These are phyloP conservation scores for Nadsonia starkeyi-henricii DNA, from an alignment of 1,139 yeast species.

Conservation along the genomic window DNA sequence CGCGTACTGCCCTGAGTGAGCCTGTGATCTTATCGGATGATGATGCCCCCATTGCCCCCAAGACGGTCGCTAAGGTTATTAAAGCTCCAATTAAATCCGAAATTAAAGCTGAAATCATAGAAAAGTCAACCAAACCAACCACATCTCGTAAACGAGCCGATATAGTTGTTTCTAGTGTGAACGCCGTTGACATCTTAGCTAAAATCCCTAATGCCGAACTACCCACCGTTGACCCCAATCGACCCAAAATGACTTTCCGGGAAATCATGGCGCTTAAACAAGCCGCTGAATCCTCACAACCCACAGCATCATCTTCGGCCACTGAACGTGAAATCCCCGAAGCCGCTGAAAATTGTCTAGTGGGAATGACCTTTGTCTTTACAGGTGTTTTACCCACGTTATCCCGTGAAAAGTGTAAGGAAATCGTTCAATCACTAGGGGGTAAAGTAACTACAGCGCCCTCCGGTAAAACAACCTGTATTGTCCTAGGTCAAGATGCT, in stretches of 20 bases:
- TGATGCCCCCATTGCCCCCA: not conserved
- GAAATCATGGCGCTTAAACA: slow-evolving; percentile 7
- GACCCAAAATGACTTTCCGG: slow-evolving; percentile 40
- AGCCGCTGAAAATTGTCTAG: slow-evolving; percentile 69
- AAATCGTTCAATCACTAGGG: slow-evolving; percentile 71
- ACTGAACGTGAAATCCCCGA: slow-evolving; percentile 38
- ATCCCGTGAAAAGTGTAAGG: slow-evolving; percentile 64
- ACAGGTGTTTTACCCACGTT: slow-evolving; percentile 79
- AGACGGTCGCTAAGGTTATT: not conserved
- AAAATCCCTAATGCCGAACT: slow-evolving; percentile 57
- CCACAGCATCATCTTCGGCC: slow-evolving; percentile 18
- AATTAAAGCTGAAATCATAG: not conserved
- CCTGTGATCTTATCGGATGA: not conserved
- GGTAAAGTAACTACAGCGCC: slow-evolving; percentile 88
- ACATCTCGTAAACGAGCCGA: not conserved
- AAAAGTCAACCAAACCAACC: not conserved
- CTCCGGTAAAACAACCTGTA: slow-evolving; percentile 73
- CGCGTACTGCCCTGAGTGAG: not conserved
- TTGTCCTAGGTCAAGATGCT: slow-evolving; percentile 89
- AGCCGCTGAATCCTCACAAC: slow-evolving; percentile 10
- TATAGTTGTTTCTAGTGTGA: too few species aligned
- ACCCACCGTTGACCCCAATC: slow-evolving; percentile 36
- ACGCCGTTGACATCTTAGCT: slow-evolving; percentile 43
- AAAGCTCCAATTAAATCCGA: not conserved
- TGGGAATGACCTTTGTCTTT: slow-evolving; percentile 83